A percentile compares a stretch with the other conserved stretches of the same genome.
These are phyloP conservation scores for Medicago arabica DNA, from an alignment of 306 rosid species.

Conservation along the genomic window DNA sequence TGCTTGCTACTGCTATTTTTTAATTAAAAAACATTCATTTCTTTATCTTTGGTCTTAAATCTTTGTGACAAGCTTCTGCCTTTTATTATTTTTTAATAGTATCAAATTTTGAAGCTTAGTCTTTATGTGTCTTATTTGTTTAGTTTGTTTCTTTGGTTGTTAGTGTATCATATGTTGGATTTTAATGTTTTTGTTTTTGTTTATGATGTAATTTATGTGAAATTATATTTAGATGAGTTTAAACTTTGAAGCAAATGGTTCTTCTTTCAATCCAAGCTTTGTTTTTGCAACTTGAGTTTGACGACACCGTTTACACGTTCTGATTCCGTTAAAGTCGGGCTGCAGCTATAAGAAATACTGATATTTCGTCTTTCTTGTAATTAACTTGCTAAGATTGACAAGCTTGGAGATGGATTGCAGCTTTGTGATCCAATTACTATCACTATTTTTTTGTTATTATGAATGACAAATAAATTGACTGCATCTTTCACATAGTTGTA, in stretches of 20 bases:
- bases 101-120: conserved; percentile 4
- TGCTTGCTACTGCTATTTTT: conserved; percentile 7
- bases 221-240: neutral
- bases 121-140: neutral
- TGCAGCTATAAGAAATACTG: neutral
- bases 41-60: neutral
- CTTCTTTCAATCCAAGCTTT: conserved; percentile 7
- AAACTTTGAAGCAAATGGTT: neutral
- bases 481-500: conserved; percentile 25
- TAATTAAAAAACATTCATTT: neutral
- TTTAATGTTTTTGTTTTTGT: conserved; percentile 12
- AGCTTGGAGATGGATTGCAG: neutral
- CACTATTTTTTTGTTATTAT: conserved; percentile 6
- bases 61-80: neutral
- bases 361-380: neutral
- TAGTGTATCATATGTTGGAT: conserved; percentile 21
- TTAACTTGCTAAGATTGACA: conserved; percentile 6
- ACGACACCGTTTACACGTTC: conserved; percentile 2
- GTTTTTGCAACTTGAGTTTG: conserved; percentile 9
- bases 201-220: conserved; percentile 16
- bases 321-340: neutral
- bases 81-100: conserved; percentile 5
- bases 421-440: neutral
- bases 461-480: conserved; percentile 16
- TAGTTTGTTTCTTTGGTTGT: conserved; percentile 3